Evolutionary conservation across 1,284 basidiomycete species (phyloP).

Genomic region (Rhizoctonia solani): DNA sequence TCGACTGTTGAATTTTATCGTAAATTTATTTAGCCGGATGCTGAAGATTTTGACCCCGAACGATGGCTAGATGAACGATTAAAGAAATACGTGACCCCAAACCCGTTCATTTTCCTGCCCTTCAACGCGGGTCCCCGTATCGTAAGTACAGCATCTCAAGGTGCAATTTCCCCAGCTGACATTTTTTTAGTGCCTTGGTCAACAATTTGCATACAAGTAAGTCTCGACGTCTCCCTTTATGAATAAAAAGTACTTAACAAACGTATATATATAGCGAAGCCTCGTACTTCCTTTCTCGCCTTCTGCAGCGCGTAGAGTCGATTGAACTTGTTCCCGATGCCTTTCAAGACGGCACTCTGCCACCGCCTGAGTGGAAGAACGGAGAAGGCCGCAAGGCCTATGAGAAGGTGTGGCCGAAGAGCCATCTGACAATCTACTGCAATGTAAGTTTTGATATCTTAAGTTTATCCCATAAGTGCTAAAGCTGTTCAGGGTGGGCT

Average conservation of each 20-base stretch:
- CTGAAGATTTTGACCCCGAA: conserved; percentile 62
- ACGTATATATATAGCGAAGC: conserved; percentile 49
- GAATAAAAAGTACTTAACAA: conserved; percentile 31
- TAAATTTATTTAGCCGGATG: conserved; percentile 39
- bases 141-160: conserved; percentile 39
- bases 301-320: conserved; percentile 54
- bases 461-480: background rate
- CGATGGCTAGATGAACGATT: conserved; percentile 62
- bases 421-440: conserved; percentile 52
- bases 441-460: conserved; percentile 44
- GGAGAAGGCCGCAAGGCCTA: conserved; percentile 45
- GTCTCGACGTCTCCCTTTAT: too few species aligned
- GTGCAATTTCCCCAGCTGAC: conserved; percentile 54
- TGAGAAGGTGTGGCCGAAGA: conserved; percentile 49
- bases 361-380: conserved; percentile 48
- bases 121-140: conserved; percentile 58
- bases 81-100: too few species aligned
- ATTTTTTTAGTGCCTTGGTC: too few species aligned
- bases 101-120: conserved; percentile 64
- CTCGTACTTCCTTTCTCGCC: conserved; percentile 50
- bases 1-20: background rate
- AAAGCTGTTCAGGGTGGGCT: conserved; percentile 32
- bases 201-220: conserved; percentile 48
- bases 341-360: conserved; percentile 47
- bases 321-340: conserved; percentile 53